These are phyloP conservation scores for Pythium volutum DNA, from an alignment of 352 stramenopile species.

Conservation along the genomic window DNA sequence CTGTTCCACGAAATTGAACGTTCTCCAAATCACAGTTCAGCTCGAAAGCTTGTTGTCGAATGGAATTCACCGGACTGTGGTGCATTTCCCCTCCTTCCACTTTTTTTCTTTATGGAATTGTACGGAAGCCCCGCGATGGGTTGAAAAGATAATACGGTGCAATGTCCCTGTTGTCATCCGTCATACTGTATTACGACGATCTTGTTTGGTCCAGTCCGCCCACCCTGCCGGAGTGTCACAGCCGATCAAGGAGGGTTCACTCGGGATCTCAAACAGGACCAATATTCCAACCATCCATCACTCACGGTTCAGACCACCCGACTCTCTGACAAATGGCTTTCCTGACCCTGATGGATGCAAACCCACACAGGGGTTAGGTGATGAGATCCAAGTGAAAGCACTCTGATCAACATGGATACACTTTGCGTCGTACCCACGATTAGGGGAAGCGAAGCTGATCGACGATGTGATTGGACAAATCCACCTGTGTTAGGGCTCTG, in stretches of 20 bases:
- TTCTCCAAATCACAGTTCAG: not conserved
- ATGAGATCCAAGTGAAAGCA: slow-evolving; percentile 18
- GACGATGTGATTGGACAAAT: slow-evolving; percentile 14
- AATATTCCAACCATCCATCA: slow-evolving; percentile 27
- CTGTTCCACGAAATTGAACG: slow-evolving; percentile 6
- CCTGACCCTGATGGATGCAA: slow-evolving; percentile 17
- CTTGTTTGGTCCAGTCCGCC: no score
- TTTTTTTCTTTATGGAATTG: not conserved
- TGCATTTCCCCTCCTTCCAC: slow-evolving; percentile 1
- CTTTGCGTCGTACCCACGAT: slow-evolving; percentile 9
- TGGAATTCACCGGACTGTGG: not conserved
- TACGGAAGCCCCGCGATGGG: not conserved
- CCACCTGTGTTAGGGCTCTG: slow-evolving; percentile 21
- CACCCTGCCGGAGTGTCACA: slow-evolving; percentile 15
- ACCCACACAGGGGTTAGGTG: slow-evolving; percentile 21
- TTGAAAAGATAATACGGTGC: not conserved
- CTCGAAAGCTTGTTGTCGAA: not conserved
- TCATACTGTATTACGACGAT: no score
- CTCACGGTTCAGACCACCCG: slow-evolving; percentile 11
- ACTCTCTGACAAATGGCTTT: slow-evolving; percentile 25
- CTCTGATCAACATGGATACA: slow-evolving; percentile 30
- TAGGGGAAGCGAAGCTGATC: slow-evolving; percentile 8
- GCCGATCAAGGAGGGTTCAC: not conserved
- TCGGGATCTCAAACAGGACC: not conserved
- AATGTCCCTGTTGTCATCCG: no score